Evolutionary conservation across 305 asterid species (phyloP).

Genomic region (Plantago lanceolata): DNA sequence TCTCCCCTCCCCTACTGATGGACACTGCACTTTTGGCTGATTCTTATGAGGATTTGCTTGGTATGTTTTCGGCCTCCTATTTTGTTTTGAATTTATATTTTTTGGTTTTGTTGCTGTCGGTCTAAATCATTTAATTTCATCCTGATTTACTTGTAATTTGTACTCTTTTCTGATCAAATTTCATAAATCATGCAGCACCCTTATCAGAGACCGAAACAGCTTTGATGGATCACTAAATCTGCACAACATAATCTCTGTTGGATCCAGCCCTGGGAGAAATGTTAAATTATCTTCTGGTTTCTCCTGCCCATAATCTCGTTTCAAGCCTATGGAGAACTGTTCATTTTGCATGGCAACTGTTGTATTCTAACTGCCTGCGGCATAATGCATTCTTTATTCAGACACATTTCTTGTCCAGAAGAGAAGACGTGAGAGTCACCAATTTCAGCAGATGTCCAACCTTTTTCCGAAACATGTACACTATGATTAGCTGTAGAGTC

Average conservation of each 20-base stretch:
- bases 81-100: background rate
- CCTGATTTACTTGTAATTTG: constrained; percentile 13
- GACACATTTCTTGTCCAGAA: background rate
- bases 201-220: constrained; percentile 57
- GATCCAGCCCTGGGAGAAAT: constrained; percentile 12
- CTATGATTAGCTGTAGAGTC: constrained; percentile 23
- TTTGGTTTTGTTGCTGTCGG: too few relatives aligned
- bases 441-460: constrained; percentile 2
- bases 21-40: constrained; percentile 69
- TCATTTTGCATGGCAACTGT: constrained; percentile 24
- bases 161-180: constrained; percentile 24
- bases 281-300: constrained; percentile 26
- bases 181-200: constrained; percentile 40
- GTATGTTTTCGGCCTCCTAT: constrained; percentile 37
- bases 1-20: constrained; percentile 91
- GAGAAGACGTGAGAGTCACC: background rate
- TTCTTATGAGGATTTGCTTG: constrained; percentile 86
- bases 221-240: constrained; percentile 44
- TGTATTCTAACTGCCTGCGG: constrained; percentile 21
- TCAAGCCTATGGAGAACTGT: constrained; percentile 24
- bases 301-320: constrained; percentile 21
- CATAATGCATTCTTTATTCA: background rate
- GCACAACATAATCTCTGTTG: constrained; percentile 18
- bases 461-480: constrained; percentile 18
- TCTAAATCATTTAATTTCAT: background rate